Evolutionary conservation across 2,329 filamentous ascomycete genomes (phyloP).

Genomic region (Fusarium neocosmosporiellum): DNA sequence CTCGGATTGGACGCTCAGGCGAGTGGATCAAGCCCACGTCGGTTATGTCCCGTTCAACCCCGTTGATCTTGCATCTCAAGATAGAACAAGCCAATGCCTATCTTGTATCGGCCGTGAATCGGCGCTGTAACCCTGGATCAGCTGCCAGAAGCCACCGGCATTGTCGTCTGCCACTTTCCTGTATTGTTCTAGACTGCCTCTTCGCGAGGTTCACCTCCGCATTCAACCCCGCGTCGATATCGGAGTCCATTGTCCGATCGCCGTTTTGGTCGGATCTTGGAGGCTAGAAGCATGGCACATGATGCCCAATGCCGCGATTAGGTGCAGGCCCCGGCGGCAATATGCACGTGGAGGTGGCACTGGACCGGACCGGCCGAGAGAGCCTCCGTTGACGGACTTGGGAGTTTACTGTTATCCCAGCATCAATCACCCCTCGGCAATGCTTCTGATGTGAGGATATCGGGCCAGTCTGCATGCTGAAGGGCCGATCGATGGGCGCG

Average conservation of each 20-base stretch:
- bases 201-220: constrained; percentile 27
- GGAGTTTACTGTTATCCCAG: background rate
- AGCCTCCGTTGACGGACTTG: background rate
- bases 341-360: background rate
- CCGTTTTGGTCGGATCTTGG: background rate
- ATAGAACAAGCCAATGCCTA: constrained; percentile 10
- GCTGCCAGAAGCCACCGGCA: constrained; percentile 23
- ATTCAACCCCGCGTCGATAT: constrained; percentile 4
- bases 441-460: background rate
- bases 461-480: background rate
- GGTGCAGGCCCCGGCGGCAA: background rate
- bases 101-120: background rate
- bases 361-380: background rate
- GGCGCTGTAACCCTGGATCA: constrained; percentile 13
- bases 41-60: constrained; percentile 26
- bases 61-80: constrained; percentile 12
- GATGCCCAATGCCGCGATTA: background rate
- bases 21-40: constrained; percentile 21
- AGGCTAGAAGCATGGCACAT: background rate
- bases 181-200: constrained; percentile 31
- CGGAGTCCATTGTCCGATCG: background rate
- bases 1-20: constrained; percentile 12
- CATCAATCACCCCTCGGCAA: background rate
- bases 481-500: background rate
- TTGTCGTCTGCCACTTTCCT: constrained; percentile 30